Evolutionary conservation across 257 asterid genomes (phyloP), one percentile per base, ranked within the genome.

Genomic region (Henckelia pumila): DNA sequence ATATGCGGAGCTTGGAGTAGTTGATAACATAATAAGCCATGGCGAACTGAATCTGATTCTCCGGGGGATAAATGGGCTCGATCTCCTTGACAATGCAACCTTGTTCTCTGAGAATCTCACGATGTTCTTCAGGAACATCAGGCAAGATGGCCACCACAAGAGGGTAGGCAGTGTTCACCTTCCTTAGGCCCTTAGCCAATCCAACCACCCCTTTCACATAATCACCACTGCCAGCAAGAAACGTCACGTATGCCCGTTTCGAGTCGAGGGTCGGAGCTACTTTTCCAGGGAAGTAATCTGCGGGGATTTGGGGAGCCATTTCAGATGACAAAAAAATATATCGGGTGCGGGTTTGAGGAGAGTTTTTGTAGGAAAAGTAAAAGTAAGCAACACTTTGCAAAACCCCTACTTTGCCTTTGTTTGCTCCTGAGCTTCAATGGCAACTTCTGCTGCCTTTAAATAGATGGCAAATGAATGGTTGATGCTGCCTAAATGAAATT

Each of bases 11-110:
- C 74, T 79, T 79, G 29, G 83, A 79, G 73, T 79, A 79, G 71
- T 79, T 79, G 74, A 79, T 79, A 23, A 79, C 79, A 11, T 79
- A 79, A 52, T 79, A 79, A n/a, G 81, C 84, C 84, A 79, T 79
- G 63, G 84, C 79, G 63, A 79, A 79, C 61, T 79, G 72, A 33
- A 79, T 73, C 22, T 77, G 78, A 70, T 79, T 69, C 0, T 50
- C 67, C 7, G 84, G 84, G 3, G 84, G 84, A 67, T 79, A 76
- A 0, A 79, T 76, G 1, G 81, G 84, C 63, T 79, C 84, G 21
- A 79, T 79, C 57, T 79, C 84, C 78, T 20, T 67, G 0, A 79
- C 84, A 66, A 79, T 76, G 67, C 84, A 79, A n/a, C 84, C 84
- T 21, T 79, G 84, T 2, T 67, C 14, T 71, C 66, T 59, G 44